phyloP scores from a whole-genome alignment of 352 stramenopile genomes.

The Phytophthora pisi region DNA sequence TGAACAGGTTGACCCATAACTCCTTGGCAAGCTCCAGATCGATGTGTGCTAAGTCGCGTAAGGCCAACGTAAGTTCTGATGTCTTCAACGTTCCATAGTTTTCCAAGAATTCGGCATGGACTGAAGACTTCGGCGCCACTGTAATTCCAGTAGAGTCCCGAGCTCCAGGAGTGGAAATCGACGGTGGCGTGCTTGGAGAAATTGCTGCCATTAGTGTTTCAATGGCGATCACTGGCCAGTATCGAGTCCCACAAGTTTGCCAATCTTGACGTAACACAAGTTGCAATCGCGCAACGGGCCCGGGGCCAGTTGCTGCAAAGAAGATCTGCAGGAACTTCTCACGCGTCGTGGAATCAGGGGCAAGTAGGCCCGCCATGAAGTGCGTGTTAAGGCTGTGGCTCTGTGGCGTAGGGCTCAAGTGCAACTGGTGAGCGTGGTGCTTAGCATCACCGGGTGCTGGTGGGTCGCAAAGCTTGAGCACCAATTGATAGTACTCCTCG shows the following conservation, averaged over 20 bases:
- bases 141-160: background rate
- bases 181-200: constrained; percentile 21
- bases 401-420: constrained; percentile 64
- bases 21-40: constrained; percentile 87
- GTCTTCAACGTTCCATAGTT: constrained; percentile 39
- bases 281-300: constrained; percentile 61
- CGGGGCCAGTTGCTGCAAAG: constrained; percentile 44
- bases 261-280: constrained; percentile 84
- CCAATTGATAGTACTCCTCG: constrained; percentile 79
- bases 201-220: constrained; percentile 73
- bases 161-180: constrained; percentile 12
- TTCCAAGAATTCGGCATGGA: constrained; percentile 37
- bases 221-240: constrained; percentile 84
- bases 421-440: constrained; percentile 59
- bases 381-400: constrained; percentile 76
- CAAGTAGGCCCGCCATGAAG: constrained; percentile 81
- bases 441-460: constrained; percentile 52
- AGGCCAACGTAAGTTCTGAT: constrained; percentile 50
- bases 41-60: constrained; percentile 79
- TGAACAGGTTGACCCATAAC: constrained; percentile 83
- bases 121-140: constrained; percentile 12
- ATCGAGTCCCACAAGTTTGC: constrained; percentile 85
- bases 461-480: constrained; percentile 78
- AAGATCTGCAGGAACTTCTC: constrained; percentile 82
- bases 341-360: constrained; percentile 66